Conservation (phyloP, 441 rosid genomes). For the Bruguiera hainesii region DNA sequence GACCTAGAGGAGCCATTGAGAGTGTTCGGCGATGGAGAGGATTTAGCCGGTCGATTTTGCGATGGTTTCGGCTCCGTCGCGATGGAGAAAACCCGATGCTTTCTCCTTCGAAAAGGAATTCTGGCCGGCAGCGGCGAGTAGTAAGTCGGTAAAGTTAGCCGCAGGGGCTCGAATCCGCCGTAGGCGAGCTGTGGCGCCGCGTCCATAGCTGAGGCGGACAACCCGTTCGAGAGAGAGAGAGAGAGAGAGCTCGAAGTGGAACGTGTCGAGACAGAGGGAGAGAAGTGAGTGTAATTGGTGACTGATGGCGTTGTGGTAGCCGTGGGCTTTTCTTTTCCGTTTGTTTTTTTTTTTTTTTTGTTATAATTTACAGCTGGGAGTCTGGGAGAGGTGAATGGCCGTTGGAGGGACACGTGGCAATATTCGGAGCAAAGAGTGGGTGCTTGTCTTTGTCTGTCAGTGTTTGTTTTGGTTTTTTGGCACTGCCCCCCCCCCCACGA, state of each 20-base stretch:
- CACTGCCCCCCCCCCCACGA: neutral
- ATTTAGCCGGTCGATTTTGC: slow-evolving; percentile 31
- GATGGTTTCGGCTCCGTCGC: slow-evolving; percentile 72
- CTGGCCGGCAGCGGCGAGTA: slow-evolving; percentile 21
- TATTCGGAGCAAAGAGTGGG: slow-evolving; percentile 20
- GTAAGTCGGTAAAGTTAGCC: slow-evolving; percentile 30
- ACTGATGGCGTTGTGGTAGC: neutral
- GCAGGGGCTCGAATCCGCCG: slow-evolving; percentile 50
- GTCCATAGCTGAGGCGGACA: slow-evolving; percentile 50
- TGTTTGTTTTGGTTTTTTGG: neutral
- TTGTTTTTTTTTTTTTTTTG: neutral
- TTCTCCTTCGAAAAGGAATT: slow-evolving; percentile 31
- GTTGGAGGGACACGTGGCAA: slow-evolving; percentile 56
- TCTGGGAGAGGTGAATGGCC: slow-evolving; percentile 27
- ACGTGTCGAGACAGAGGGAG: neutral
- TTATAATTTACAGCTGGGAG: slow-evolving; percentile 3
- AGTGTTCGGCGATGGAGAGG: slow-evolving; percentile 20
- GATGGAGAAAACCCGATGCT: slow-evolving; percentile 46
- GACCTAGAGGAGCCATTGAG: slow-evolving; percentile 44
- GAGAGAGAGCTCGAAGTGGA: neutral
- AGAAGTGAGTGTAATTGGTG: neutral
- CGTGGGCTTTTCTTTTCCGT: neutral
- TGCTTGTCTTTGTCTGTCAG: neutral
- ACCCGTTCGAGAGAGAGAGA: slow-evolving; percentile 2
- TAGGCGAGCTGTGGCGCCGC: slow-evolving; percentile 63